phyloP scores from a whole-genome alignment of 164 flowering plant species.

The Stephania yunnanensis region DNA sequence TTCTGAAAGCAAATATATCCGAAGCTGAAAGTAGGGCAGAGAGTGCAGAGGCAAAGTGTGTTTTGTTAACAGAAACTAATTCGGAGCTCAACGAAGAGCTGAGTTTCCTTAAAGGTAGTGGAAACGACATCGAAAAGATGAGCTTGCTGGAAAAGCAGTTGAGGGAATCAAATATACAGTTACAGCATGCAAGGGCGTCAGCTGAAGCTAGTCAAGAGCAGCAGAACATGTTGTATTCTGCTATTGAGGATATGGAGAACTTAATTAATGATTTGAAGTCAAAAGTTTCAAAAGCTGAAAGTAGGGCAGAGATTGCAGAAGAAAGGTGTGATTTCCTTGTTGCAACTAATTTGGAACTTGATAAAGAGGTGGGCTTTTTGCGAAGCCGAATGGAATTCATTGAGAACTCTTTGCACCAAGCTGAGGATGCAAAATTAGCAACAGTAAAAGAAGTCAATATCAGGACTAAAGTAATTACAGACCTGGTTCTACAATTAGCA shows the following conservation, averaged over 20 bases:
- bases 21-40: constrained; percentile 43
- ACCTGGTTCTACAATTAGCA: constrained; percentile 65
- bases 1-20: constrained; percentile 34
- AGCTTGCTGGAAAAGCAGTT: constrained; percentile 42
- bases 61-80: constrained; percentile 39
- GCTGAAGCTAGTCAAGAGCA: constrained; percentile 38
- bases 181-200: constrained; percentile 28
- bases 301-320: constrained; percentile 51
- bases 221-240: constrained; percentile 19
- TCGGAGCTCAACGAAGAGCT: constrained; percentile 52
- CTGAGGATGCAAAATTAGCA: constrained; percentile 47
- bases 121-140: constrained; percentile 36
- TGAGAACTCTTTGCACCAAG: constrained; percentile 60
- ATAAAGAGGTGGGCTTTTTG: constrained; percentile 43
- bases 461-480: constrained; percentile 52
- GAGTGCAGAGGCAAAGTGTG: constrained; percentile 44
- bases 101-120: constrained; percentile 38
- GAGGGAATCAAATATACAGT: constrained; percentile 34
- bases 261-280: constrained; percentile 39
- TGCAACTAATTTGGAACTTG: constrained; percentile 49
- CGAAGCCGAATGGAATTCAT: constrained; percentile 43
- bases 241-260: constrained; percentile 41
- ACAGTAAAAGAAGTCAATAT: constrained; percentile 55
- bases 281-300: constrained; percentile 38
- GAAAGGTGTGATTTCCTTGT: constrained; percentile 34